Conservation (phyloP, 495 filamentous ascomycete species). For the Hyphodiscus hymeniophilus region DNA sequence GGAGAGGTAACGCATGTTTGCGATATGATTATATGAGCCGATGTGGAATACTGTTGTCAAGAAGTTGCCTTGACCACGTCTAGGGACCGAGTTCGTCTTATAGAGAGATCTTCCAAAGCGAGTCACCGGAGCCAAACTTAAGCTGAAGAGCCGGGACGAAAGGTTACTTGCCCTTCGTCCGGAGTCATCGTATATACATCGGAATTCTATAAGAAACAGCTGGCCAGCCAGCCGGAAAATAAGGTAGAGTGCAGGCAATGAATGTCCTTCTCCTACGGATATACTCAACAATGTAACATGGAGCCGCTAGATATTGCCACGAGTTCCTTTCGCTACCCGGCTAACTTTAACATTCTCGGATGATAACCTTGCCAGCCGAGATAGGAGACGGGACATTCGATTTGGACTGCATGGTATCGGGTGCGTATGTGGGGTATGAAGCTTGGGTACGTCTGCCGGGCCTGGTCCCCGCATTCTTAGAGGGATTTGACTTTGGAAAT, state of each 20-base stretch:
- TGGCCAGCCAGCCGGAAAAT: background rate
- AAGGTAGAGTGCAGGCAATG: background rate
- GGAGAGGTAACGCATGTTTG: conserved; percentile 1
- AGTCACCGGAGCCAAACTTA: too few relatives aligned
- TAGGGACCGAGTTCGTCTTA: too few relatives aligned
- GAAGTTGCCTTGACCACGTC: too few relatives aligned
- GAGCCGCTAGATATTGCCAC: background rate
- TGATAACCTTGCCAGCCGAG: background rate
- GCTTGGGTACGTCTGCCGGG: background rate
- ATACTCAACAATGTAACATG: background rate
- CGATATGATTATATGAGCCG: background rate
- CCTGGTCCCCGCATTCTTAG: background rate
- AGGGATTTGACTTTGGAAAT: background rate
- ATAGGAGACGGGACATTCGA: background rate
- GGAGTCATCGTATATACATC: background rate
- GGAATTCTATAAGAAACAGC: background rate
- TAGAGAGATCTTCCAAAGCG: background rate
- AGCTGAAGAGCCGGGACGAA: background rate
- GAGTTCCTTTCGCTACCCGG: background rate
- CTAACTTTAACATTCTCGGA: background rate
- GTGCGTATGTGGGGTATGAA: background rate
- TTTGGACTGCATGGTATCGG: background rate
- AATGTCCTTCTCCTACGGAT: background rate
- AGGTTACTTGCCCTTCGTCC: background rate
- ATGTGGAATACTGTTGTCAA: background rate